Evolutionary conservation across 1,284 basidiomycete species (phyloP).

Genomic region (Cutaneotrichosporon spelunceum): DNA sequence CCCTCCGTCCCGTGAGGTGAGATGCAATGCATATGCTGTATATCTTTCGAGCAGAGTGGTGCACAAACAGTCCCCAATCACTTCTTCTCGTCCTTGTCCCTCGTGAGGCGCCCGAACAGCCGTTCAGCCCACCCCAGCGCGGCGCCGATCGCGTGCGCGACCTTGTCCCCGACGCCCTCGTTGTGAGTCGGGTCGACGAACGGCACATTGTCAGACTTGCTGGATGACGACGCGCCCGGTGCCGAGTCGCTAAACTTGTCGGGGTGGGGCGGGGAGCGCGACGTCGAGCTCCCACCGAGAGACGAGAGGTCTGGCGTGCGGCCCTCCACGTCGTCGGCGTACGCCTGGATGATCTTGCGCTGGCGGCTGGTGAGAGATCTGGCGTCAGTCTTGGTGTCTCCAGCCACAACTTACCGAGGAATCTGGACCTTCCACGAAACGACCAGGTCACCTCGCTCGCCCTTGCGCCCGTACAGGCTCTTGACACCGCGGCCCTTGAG

Average conservation of each 20-base stretch:
- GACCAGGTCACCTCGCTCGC: constrained; percentile 72
- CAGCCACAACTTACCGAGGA: constrained; percentile 67
- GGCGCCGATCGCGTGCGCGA: constrained; percentile 39
- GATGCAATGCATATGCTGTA: neutral
- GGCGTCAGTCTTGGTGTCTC: neutral
- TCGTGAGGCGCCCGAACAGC: constrained; percentile 28
- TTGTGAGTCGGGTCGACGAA: constrained; percentile 19
- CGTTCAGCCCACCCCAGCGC: constrained; percentile 43
- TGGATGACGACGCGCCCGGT: neutral
- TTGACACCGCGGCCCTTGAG: constrained; percentile 83
- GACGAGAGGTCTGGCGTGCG: constrained; percentile 51
- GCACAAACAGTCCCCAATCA: neutral
- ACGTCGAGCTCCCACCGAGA: constrained; percentile 10
- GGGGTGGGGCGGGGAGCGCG: constrained; percentile 16
- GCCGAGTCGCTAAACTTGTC: constrained; percentile 11
- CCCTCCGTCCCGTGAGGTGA: no score
- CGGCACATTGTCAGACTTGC: neutral
- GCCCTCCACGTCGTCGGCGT: constrained; percentile 89
- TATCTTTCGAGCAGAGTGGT: neutral
- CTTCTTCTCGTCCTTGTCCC: constrained; percentile 15
- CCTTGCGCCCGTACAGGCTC: constrained; percentile 62
- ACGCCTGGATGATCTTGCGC: constrained; percentile 80
- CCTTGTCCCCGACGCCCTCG: constrained; percentile 29
- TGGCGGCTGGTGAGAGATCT: constrained; percentile 79
- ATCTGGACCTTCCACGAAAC: constrained; percentile 85